These are phyloP conservation scores for Poteriospumella lacustris DNA, from an alignment of 108 stramenopile genomes.

Conservation along the genomic window DNA sequence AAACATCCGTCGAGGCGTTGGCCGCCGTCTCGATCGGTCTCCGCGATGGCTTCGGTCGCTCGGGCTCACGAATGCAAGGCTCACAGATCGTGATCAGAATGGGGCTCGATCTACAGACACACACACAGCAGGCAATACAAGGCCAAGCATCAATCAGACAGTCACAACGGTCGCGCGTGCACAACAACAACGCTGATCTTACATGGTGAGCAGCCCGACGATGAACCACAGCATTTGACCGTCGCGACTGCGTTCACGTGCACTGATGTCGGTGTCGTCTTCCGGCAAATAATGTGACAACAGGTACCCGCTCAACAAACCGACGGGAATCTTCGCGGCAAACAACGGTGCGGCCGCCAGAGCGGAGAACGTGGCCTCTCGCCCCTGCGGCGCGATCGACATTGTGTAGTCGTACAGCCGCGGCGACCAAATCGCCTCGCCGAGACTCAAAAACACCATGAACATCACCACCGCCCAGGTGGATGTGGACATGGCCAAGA, in stretches of 20 bases:
- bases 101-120: constrained; percentile 23
- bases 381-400: constrained; percentile 58
- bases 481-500: constrained; percentile 59
- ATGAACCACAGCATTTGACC: constrained; percentile 71
- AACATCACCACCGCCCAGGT: constrained; percentile 62
- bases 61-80: not conserved
- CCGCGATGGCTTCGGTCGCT: not conserved
- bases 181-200: too few species aligned
- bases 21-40: too few species aligned
- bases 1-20: too few species aligned
- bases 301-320: constrained; percentile 64
- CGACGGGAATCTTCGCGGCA: constrained; percentile 69
- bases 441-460: constrained; percentile 63
- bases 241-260: constrained; percentile 55
- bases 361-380: constrained; percentile 75
- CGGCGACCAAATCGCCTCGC: constrained; percentile 73
- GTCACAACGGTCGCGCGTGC: too few species aligned
- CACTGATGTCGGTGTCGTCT: constrained; percentile 35
- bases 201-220: constrained; percentile 57
- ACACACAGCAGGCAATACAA: constrained; percentile 1
- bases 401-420: constrained; percentile 72
- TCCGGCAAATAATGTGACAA: constrained; percentile 64
- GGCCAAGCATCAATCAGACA: not conserved
- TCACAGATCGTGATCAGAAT: constrained; percentile 23
- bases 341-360: constrained; percentile 70